phyloP scores from a whole-genome alignment of 2,329 filamentous ascomycete species.

The Mycosphaerella arachidis region DNA sequence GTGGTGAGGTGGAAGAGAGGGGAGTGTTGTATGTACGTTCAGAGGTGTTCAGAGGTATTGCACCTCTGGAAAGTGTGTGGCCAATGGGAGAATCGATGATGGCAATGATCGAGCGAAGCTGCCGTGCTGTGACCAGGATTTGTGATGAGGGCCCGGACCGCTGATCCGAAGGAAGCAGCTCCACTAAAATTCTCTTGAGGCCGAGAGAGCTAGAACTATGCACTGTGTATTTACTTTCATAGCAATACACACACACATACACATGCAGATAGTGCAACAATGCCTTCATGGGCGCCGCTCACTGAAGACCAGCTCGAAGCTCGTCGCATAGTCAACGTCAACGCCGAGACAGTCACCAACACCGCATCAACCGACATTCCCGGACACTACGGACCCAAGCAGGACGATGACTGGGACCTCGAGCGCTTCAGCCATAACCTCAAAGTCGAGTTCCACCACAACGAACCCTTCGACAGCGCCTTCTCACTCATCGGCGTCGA shows the following conservation, averaged over 20 bases:
- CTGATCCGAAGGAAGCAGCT: not conserved
- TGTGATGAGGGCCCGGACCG: not conserved
- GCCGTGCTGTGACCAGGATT: not conserved
- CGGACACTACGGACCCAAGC: conserved; percentile 74
- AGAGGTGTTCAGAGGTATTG: not conserved
- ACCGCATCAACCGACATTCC: conserved; percentile 89
- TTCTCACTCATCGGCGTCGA: conserved; percentile 93
- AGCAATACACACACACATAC: not conserved
- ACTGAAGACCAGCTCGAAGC: conserved; percentile 56
- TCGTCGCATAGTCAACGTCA: conserved; percentile 80
- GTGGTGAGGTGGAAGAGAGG: conserved; percentile 13
- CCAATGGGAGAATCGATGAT: conserved; percentile 12
- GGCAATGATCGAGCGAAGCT: not conserved
- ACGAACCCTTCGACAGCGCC: conserved; percentile 68
- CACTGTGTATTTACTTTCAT: too few species aligned
- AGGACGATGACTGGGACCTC: conserved; percentile 76
- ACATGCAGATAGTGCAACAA: conserved; percentile 4
- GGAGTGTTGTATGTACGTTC: not conserved
- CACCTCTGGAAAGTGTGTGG: conserved; percentile 1
- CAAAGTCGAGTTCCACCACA: conserved; percentile 76
- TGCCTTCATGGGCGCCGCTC: conserved; percentile 32
- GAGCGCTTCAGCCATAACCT: conserved; percentile 69
- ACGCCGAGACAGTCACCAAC: conserved; percentile 84
- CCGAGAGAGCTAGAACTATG: too few species aligned
- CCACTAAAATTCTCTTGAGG: not conserved